Conservation (phyloP, 2,329 filamentous ascomycete genomes). For the Knufia fluminis region DNA sequence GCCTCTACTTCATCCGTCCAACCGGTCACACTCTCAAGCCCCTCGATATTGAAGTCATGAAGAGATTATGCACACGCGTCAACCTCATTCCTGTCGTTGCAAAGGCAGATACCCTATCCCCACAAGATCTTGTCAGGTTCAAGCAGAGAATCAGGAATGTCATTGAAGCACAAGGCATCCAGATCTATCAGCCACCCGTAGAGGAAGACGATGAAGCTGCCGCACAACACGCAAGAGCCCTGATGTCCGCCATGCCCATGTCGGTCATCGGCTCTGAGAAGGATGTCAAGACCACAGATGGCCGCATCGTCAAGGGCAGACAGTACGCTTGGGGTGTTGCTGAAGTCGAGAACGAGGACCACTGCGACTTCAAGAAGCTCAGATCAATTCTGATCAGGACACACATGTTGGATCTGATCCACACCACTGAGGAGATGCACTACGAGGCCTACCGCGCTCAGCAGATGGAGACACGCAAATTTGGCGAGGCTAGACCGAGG, state of each 20-base stretch:
- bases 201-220: slow-evolving; percentile 98
- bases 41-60: slow-evolving; percentile 99
- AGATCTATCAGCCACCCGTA: slow-evolving; percentile 95
- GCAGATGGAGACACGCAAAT: slow-evolving; percentile 99
- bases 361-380: slow-evolving; percentile 99
- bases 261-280: slow-evolving; percentile 98
- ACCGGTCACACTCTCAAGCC: slow-evolving; percentile 98
- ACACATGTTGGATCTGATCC: slow-evolving; percentile 98
- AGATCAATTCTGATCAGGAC: slow-evolving; percentile 97
- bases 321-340: slow-evolving; percentile 99
- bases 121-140: slow-evolving; percentile 81
- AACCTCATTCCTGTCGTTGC: slow-evolving; percentile 98
- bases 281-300: slow-evolving; percentile 93
- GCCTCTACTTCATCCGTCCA: slow-evolving; percentile 97
- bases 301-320: slow-evolving; percentile 94
- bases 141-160: slow-evolving; percentile 91
- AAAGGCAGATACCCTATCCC: slow-evolving; percentile 96
- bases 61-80: slow-evolving; percentile 93
- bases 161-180: slow-evolving; percentile 97
- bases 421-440: slow-evolving; percentile 98
- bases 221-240: slow-evolving; percentile 82
- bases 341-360: slow-evolving; percentile 98
- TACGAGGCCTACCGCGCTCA: slow-evolving; percentile 98
- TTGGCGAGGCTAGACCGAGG: slow-evolving; percentile 90
- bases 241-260: slow-evolving; percentile 97